These are phyloP conservation scores for Cladosporium sp. DNA, from an alignment of 2,329 filamentous ascomycete genomes.

Conservation along the genomic window DNA sequence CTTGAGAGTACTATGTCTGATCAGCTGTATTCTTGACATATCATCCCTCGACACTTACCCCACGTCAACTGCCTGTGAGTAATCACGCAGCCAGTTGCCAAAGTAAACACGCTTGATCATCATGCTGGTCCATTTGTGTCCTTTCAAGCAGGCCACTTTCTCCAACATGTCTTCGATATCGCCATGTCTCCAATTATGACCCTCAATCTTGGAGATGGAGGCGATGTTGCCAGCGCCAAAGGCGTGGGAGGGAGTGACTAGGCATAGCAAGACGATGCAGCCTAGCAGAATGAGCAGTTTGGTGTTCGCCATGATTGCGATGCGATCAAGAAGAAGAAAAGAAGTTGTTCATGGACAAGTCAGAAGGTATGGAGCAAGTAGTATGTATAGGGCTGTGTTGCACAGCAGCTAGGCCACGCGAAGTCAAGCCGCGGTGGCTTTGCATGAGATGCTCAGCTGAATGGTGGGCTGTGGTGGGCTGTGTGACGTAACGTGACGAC, in stretches of 20 bases:
- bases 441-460: constrained; percentile 7
- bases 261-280: constrained; percentile 23
- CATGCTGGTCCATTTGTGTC: constrained; percentile 84
- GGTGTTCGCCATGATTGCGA: constrained; percentile 11
- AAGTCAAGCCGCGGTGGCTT: constrained; percentile 11
- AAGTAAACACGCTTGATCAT: constrained; percentile 40
- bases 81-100: constrained; percentile 47
- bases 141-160: constrained; percentile 45
- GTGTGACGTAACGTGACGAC: constrained; percentile 45
- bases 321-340: neutral
- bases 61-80: constrained; percentile 53
- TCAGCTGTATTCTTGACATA: neutral
- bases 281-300: constrained; percentile 23
- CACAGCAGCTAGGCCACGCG: neutral
- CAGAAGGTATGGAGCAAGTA: neutral
- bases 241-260: constrained; percentile 28
- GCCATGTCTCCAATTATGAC: constrained; percentile 50
- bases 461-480: constrained; percentile 1
- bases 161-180: constrained; percentile 51
- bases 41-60: constrained; percentile 24
- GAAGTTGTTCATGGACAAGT: neutral
- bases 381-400: constrained; percentile 1
- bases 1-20: constrained; percentile 38
- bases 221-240: constrained; percentile 49
- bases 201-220: constrained; percentile 40